Evolutionary conservation across 1,284 basidiomycete species (phyloP), one percentile per base, ranked within the genome.

Genomic region (Cryptococcus maquisensis): DNA sequence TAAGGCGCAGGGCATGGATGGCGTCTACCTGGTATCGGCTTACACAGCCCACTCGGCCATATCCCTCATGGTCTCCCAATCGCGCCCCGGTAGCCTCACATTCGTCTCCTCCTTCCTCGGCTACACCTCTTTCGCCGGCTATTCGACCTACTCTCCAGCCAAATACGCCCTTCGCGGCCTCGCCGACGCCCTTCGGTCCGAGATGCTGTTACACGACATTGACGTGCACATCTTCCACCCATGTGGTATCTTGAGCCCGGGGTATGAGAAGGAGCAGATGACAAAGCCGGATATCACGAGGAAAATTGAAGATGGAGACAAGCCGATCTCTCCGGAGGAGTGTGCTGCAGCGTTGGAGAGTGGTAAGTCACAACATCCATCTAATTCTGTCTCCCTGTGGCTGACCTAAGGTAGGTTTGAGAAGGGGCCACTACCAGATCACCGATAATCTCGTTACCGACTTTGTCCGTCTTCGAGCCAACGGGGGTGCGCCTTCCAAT

Each of bases 141-240:
- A 88, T 66, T 80, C 87, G 3, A 82, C 86, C 2, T 98, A 98
- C 72, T 79, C 88, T 1, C 91, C 94, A 0, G 88, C 85, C 47
- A 98, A 97, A 73, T 86, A 88, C 65, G 95, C 95, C 10, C 75
- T 97, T 15, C 80, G 92, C 77, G 93, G 88, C 35, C 82, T 97
- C 1, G 90, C 90, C 10, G 94, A 98, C 64, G 81, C 86, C 0
- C 80, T 98, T 18, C 85, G 88, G 15, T 86, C 84, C 44, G 94
- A 98, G 69, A 78, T 94, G 50, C 76, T 85, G 55, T 78, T 96
- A 1, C 66, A 73, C 57, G 82, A 81, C 51, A 88, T 94, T 68
- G 78, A 80, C 43, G 84, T 94, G 1, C 92, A 95, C 65, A 83
- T 92, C 51, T 93, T 86, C 77, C 88, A 92, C 77, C 92, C 93